Conservation (phyloP, 371 early-diverging fungal genomes). For the Mortierella sp. region DNA sequence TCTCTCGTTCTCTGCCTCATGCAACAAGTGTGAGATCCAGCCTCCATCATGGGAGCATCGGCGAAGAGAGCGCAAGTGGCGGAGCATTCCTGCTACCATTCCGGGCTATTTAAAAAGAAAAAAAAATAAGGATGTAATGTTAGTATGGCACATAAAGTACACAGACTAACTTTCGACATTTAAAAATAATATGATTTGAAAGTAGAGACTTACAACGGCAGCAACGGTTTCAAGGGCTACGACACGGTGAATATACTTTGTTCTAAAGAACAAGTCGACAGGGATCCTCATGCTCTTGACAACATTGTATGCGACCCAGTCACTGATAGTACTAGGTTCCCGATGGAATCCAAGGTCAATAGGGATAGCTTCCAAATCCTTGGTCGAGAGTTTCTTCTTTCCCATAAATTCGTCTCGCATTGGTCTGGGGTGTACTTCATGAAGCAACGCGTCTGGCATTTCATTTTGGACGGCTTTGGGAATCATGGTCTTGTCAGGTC, state of each 20-base stretch:
- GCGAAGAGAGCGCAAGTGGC: conserved; percentile 91
- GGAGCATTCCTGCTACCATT: conserved; percentile 90
- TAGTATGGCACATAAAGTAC: not conserved
- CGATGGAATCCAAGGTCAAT: conserved; percentile 74
- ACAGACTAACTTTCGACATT: not conserved
- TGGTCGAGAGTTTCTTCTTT: conserved; percentile 63
- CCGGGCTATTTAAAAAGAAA: conserved; percentile 77
- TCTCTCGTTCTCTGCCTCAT: conserved; percentile 91
- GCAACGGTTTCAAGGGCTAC: conserved; percentile 92
- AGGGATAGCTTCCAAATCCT: conserved; percentile 74
- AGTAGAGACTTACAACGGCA: conserved; percentile 59
- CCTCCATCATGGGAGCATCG: conserved; percentile 87
- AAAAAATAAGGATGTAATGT: not conserved
- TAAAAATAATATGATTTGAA: not conserved
- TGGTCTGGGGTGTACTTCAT: conserved; percentile 69
- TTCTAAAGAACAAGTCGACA: conserved; percentile 84
- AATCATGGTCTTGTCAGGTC: conserved; percentile 4
- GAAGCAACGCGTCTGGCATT: conserved; percentile 55
- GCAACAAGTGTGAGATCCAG: conserved; percentile 88
- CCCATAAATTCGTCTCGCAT: conserved; percentile 78
- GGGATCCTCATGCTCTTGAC: conserved; percentile 80
- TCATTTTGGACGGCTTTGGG: conserved; percentile 57
- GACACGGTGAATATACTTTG: conserved; percentile 84
- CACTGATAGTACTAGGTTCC: conserved; percentile 68
- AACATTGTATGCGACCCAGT: conserved; percentile 74